Evolutionary conservation across 148 eudicot species (phyloP).

Genomic region (Chenopodium berlandieri): DNA sequence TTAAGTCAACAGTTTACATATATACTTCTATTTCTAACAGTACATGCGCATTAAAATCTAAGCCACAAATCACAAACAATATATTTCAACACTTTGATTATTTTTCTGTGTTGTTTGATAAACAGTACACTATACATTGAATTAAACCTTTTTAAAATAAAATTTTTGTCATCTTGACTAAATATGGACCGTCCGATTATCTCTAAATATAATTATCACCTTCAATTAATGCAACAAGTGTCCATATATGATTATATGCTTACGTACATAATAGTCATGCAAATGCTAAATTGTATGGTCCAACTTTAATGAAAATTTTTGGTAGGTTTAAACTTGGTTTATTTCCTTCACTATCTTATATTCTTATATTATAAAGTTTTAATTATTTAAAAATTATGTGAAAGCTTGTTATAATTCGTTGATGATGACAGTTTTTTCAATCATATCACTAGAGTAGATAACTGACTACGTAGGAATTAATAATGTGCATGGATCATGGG

Average conservation of each 20-base stretch:
- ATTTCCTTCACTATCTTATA: not conserved
- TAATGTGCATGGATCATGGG: constrained; percentile 24
- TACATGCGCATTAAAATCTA: not conserved
- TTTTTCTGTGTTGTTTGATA: not conserved
- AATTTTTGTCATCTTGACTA: not conserved
- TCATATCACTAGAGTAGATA: constrained; percentile 32
- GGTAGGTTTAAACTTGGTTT: not conserved
- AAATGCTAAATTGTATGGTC: constrained; percentile 1
- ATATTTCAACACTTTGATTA: constrained; percentile 6
- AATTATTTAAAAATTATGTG: not conserved
- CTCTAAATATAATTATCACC: not conserved
- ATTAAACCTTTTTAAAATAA: not conserved
- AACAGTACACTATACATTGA: not conserved
- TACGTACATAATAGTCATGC: not conserved
- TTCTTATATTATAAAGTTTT: not conserved
- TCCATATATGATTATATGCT: constrained; percentile 2
- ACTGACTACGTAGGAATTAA: constrained; percentile 24
- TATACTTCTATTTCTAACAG: not conserved
- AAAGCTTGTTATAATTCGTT: not conserved
- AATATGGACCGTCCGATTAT: constrained; percentile 1
- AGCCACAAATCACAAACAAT: not conserved
- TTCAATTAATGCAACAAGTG: constrained; percentile 19
- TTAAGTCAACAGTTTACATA: not conserved
- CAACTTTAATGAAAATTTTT: not conserved
- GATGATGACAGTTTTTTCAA: constrained; percentile 16